Evolutionary conservation across 768 basidiomycete genomes (phyloP).

Genomic region (Fomitopsis pulvina): DNA sequence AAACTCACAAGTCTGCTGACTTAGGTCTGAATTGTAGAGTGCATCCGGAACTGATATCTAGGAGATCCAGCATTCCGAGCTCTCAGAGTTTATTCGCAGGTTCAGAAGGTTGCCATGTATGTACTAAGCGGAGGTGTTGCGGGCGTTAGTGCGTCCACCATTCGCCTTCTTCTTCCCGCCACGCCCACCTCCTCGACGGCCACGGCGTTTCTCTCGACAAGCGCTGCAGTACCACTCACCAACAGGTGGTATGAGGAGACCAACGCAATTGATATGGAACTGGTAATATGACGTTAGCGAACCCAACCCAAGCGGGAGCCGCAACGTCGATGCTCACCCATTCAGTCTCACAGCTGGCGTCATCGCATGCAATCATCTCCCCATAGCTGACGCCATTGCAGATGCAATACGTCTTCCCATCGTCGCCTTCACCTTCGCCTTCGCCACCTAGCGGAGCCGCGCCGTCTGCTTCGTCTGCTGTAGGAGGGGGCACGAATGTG

Average conservation of each 20-base stretch:
- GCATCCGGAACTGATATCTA: too few relatives aligned
- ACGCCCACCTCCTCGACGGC: slow-evolving; percentile 14
- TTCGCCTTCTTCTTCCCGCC: slow-evolving; percentile 22
- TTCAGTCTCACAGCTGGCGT: slow-evolving; percentile 71
- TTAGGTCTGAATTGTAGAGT: too few relatives aligned
- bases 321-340: slow-evolving; percentile 60
- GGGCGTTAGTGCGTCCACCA: slow-evolving; percentile 17
- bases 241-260: slow-evolving; percentile 56
- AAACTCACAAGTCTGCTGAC: too few relatives aligned
- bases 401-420: slow-evolving; percentile 71
- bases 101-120: background rate
- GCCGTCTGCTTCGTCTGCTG: slow-evolving; percentile 30
- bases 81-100: background rate
- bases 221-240: slow-evolving; percentile 73
- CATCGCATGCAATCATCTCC: slow-evolving; percentile 95
- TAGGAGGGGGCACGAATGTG: slow-evolving; percentile 23
- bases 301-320: background rate
- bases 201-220: slow-evolving; percentile 53
- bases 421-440: slow-evolving; percentile 52
- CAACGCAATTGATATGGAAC: slow-evolving; percentile 80
- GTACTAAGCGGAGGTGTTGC: slow-evolving; percentile 16
- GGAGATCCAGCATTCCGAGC: too few relatives aligned
- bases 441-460: slow-evolving; percentile 37
- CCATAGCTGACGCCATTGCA: slow-evolving; percentile 84
- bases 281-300: slow-evolving; percentile 24